phyloP scores from a whole-genome alignment of 2,329 filamentous ascomycete genomes.

The Eutypella sp. region DNA sequence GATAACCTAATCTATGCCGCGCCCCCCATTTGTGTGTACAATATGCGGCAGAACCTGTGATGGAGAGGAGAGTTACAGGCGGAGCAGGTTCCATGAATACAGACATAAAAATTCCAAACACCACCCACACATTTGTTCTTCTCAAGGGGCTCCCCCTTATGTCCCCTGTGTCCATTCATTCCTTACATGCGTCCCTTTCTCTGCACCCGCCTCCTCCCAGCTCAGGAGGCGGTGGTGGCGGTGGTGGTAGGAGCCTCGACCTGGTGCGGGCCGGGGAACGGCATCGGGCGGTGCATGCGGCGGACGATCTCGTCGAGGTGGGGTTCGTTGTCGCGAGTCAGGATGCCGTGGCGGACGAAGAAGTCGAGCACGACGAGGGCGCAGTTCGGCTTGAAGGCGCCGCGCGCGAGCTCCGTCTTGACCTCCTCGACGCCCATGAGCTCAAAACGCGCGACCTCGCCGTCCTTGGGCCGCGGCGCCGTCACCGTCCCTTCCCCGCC shows the following conservation, averaged over 20 bases:
- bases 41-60: no score
- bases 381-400: conserved; percentile 91
- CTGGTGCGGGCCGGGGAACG: conserved; percentile 68
- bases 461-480: conserved; percentile 78
- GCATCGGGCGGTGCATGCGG: conserved; percentile 71
- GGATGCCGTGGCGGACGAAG: conserved; percentile 76
- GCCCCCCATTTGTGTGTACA: neutral
- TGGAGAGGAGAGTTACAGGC: neutral
- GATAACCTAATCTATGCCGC: no score
- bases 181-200: no score
- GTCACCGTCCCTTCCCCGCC: no score
- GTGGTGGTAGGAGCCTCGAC: conserved; percentile 7
- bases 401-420: conserved; percentile 60
- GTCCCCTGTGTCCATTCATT: no score
- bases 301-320: conserved; percentile 71
- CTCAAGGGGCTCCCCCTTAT: no score
- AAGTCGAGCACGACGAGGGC: conserved; percentile 82
- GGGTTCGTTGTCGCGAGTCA: conserved; percentile 74
- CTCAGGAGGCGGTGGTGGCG: conserved; percentile 8
- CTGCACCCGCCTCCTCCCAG: no score
- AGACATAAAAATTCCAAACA: no score
- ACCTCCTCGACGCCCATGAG: conserved; percentile 75
- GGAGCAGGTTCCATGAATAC: no score
- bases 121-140: no score
- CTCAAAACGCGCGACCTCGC: conserved; percentile 82